Percentiles rank a stretch among this genome's conserved stretches.
phyloP scores from a whole-genome alignment of 495 filamentous ascomycete species.

The Daldinia vernicosa region DNA sequence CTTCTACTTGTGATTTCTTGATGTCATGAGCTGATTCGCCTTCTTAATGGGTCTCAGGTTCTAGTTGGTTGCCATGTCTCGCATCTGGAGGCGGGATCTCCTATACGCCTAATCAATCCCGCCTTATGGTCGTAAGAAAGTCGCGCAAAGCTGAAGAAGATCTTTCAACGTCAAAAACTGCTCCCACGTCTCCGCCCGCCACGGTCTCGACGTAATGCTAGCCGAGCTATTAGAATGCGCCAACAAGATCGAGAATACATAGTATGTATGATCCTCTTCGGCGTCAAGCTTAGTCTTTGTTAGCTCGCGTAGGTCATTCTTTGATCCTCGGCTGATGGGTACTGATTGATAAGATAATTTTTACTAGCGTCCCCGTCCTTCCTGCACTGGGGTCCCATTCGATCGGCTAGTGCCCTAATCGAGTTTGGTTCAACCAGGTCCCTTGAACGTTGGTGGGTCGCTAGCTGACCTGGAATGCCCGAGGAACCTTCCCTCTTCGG shows the following conservation, averaged over 20 bases:
- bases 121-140: conserved; percentile 17
- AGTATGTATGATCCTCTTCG: conserved; percentile 17
- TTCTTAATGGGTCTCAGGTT: background rate
- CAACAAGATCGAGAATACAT: conserved; percentile 28
- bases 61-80: conserved; percentile 1
- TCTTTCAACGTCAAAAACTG: conserved; percentile 19
- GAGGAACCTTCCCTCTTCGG: conserved; percentile 38
- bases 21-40: conserved; percentile 18
- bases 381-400: background rate
- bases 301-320: conserved; percentile 22
- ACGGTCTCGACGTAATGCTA: conserved; percentile 20
- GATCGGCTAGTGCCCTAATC: conserved; percentile 29
- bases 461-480: conserved; percentile 29
- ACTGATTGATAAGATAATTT: conserved; percentile 45
- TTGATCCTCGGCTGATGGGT: conserved; percentile 30
- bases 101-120: background rate
- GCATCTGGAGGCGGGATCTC: background rate
- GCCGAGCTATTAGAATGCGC: conserved; percentile 19
- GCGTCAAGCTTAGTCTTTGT: conserved; percentile 8
- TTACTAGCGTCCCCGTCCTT: conserved; percentile 24
- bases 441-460: background rate
- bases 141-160: conserved; percentile 20
- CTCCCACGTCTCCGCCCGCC: conserved; percentile 15
- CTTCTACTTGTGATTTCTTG: conserved; percentile 14
- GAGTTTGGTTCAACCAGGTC: background rate